These are phyloP conservation scores for Gastrolobium villosum DNA, from an alignment of 306 rosid species.

Conservation along the genomic window DNA sequence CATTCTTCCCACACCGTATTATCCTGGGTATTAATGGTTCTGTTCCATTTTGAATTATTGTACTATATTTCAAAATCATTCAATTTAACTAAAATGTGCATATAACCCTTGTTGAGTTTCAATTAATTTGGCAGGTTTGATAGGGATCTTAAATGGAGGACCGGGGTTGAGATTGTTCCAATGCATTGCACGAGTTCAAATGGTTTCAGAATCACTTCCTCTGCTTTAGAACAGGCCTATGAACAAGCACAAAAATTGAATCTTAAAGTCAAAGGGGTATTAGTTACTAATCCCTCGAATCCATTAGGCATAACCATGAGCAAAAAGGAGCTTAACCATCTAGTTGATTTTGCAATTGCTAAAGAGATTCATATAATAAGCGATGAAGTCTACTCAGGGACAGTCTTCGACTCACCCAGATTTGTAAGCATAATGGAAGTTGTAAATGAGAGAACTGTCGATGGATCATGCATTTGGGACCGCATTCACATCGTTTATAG, in stretches of 20 bases:
- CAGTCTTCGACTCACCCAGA: slow-evolving; percentile 66
- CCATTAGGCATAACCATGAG: slow-evolving; percentile 83
- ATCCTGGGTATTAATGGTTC: slow-evolving; percentile 78
- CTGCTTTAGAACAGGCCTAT: slow-evolving; percentile 71
- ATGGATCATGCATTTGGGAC: slow-evolving; percentile 9
- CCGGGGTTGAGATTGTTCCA: slow-evolving; percentile 80
- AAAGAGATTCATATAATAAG: slow-evolving; percentile 73
- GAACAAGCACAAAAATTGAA: slow-evolving; percentile 55
- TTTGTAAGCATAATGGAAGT: slow-evolving; percentile 69
- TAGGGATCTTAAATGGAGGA: slow-evolving; percentile 88
- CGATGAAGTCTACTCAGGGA: slow-evolving; percentile 86
- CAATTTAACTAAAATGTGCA: background rate
- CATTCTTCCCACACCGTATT: slow-evolving; percentile 90
- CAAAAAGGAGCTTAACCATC: slow-evolving; percentile 57
- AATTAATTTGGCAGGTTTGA: slow-evolving; percentile 67
- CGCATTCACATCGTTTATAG: slow-evolving; percentile 76
- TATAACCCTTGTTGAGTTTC: too few relatives aligned
- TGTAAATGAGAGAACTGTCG: slow-evolving; percentile 28
- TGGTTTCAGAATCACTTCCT: slow-evolving; percentile 73
- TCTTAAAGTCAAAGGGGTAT: slow-evolving; percentile 75
- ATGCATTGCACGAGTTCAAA: slow-evolving; percentile 77
- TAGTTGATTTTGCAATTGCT: slow-evolving; percentile 61
- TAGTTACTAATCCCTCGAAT: slow-evolving; percentile 86
- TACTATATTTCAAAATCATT: background rate
- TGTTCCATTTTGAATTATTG: background rate